These are phyloP conservation scores for Sanghuangporus baumii DNA, from an alignment of 1,284 basidiomycete genomes.

Conservation along the genomic window DNA sequence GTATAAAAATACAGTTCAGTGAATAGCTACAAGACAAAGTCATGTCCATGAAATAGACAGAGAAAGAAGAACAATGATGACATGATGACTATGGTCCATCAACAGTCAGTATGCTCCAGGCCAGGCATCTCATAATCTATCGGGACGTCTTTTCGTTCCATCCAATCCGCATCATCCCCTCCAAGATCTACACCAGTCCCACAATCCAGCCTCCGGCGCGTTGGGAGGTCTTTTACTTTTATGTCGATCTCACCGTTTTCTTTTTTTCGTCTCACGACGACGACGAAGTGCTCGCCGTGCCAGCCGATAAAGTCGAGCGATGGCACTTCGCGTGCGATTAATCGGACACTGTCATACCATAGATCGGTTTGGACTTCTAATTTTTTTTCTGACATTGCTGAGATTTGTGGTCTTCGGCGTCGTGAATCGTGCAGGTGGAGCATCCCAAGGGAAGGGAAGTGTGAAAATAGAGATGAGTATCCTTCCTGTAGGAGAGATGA, in stretches of 20 bases:
- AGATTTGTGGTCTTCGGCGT: constrained; percentile 47
- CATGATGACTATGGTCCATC: background rate
- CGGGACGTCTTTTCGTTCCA: constrained; percentile 64
- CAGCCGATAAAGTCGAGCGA: constrained; percentile 60
- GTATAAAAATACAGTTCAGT: background rate
- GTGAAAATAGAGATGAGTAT: constrained; percentile 41
- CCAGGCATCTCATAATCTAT: constrained; percentile 65
- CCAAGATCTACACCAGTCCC: constrained; percentile 64
- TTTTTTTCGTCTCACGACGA: constrained; percentile 40
- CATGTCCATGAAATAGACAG: background rate
- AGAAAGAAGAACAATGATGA: background rate
- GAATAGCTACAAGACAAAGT: background rate
- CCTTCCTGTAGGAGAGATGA: constrained; percentile 34
- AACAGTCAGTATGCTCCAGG: constrained; percentile 23
- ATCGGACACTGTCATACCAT: constrained; percentile 46
- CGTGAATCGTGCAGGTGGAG: constrained; percentile 48
- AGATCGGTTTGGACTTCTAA: constrained; percentile 48
- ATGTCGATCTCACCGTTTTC: constrained; percentile 52
- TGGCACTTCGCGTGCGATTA: constrained; percentile 42
- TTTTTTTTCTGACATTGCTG: constrained; percentile 53
- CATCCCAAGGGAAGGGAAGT: constrained; percentile 47
- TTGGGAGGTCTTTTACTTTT: constrained; percentile 62
- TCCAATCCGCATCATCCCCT: constrained; percentile 55
- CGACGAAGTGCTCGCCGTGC: constrained; percentile 65
- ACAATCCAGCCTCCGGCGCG: constrained; percentile 52